Percentiles rank a stretch among this genome's conserved stretches.
phyloP scores from a whole-genome alignment of 1,284 basidiomycete species.

The Chalciporus sp. region DNA sequence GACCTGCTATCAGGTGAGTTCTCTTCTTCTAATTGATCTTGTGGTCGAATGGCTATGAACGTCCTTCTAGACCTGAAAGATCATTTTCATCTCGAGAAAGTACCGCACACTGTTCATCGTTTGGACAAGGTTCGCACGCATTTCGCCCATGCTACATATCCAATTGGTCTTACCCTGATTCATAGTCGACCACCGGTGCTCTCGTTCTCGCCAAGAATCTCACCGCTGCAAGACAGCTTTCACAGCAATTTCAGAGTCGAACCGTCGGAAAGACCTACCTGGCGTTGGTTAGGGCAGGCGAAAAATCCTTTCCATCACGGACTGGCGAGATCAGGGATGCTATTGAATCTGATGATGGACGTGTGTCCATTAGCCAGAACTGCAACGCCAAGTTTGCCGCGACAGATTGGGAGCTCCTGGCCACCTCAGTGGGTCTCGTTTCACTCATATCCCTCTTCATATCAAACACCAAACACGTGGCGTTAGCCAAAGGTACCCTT shows the following conservation, averaged over 20 bases:
- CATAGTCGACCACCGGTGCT: slow-evolving; percentile 64
- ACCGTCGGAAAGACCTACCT: slow-evolving; percentile 63
- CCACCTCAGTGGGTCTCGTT: slow-evolving; percentile 53
- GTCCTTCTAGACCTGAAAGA: slow-evolving; percentile 41
- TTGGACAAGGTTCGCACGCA: slow-evolving; percentile 59
- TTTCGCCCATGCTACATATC: not conserved
- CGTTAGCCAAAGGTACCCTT: slow-evolving; percentile 50
- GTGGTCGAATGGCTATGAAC: not conserved
- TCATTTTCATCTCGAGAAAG: slow-evolving; percentile 36
- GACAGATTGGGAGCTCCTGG: slow-evolving; percentile 64
- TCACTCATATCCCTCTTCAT: slow-evolving; percentile 8
- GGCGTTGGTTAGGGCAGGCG: slow-evolving; percentile 61
- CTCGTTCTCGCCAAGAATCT: slow-evolving; percentile 56
- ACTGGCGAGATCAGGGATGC: slow-evolving; percentile 49
- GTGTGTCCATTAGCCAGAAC: slow-evolving; percentile 40
- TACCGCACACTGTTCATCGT: slow-evolving; percentile 60
- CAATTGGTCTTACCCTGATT: not conserved
- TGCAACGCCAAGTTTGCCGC: slow-evolving; percentile 42
- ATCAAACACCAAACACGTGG: slow-evolving; percentile 17
- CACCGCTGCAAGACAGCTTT: slow-evolving; percentile 48
- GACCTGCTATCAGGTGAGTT: slow-evolving; percentile 29
- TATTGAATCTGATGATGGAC: slow-evolving; percentile 45
- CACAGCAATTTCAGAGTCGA: slow-evolving; percentile 53
- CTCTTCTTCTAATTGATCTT: not conserved
- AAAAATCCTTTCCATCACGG: slow-evolving; percentile 43